These are phyloP conservation scores for Graphium sp. DNA, from an alignment of 2,329 filamentous ascomycete species.

Conservation along the genomic window DNA sequence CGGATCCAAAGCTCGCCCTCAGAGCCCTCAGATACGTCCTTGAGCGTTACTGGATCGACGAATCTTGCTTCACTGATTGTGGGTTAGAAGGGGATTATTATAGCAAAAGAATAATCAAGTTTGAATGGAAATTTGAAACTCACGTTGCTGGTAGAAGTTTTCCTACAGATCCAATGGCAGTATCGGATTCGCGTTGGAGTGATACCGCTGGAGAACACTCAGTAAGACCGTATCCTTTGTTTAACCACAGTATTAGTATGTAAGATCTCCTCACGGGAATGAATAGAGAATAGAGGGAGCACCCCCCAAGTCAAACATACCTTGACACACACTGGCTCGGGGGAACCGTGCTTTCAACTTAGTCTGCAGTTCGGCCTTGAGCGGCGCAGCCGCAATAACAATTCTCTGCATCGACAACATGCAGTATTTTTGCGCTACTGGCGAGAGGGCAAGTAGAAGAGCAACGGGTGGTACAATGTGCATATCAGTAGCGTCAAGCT, in stretches of 20 bases:
- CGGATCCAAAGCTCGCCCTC: conserved; percentile 1
- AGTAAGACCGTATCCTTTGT: not conserved
- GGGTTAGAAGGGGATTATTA: not conserved
- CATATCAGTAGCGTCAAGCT: conserved; percentile 1
- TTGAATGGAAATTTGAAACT: not conserved
- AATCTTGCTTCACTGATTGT: conserved; percentile 1
- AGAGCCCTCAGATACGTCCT: not conserved
- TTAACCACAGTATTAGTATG: not conserved
- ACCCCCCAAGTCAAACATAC: not conserved
- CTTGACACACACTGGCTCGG: not conserved
- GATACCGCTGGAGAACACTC: conserved; percentile 1
- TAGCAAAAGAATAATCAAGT: not conserved
- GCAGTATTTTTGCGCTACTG: conserved; percentile 1
- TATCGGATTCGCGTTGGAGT: not conserved
- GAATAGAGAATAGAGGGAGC: no score
- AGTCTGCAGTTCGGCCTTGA: conserved; percentile 1
- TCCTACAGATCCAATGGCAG: not conserved
- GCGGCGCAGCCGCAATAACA: conserved; percentile 1
- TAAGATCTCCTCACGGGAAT: not conserved
- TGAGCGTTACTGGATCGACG: not conserved
- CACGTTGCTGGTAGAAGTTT: conserved; percentile 1
- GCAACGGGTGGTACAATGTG: conserved; percentile 1
- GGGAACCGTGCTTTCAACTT: conserved; percentile 1
- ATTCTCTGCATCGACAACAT: not conserved
- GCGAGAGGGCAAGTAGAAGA: not conserved